These are phyloP conservation scores for Boletus vinaceobasis DNA, from an alignment of 768 basidiomycete genomes.

Conservation along the genomic window DNA sequence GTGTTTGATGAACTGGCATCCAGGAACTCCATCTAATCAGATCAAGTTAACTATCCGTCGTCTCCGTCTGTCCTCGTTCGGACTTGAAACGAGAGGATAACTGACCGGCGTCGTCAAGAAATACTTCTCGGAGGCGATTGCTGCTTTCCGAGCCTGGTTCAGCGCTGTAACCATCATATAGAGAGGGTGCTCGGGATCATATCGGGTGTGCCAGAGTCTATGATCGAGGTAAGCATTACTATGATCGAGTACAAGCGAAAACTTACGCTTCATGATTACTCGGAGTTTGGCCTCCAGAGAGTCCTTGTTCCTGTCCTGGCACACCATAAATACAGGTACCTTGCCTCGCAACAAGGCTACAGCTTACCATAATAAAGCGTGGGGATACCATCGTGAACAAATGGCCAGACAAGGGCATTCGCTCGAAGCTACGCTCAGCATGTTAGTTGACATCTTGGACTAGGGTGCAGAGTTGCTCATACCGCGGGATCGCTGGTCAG, in stretches of 20 bases:
- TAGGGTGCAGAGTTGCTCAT: slow-evolving; percentile 8
- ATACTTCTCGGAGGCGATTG: slow-evolving; percentile 38
- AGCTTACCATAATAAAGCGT: slow-evolving; percentile 46
- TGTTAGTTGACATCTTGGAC: background rate
- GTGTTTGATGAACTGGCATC: slow-evolving; percentile 36
- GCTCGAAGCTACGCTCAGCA: slow-evolving; percentile 31
- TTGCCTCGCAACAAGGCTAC: background rate
- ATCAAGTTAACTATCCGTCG: background rate
- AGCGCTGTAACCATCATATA: slow-evolving; percentile 44
- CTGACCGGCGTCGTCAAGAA: slow-evolving; percentile 50
- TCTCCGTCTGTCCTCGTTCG: background rate
- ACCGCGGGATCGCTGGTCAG: slow-evolving; percentile 41
- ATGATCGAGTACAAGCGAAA: background rate
- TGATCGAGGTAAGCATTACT: slow-evolving; percentile 3
- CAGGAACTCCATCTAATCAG: slow-evolving; percentile 45
- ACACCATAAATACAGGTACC: background rate
- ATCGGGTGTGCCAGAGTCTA: slow-evolving; percentile 61
- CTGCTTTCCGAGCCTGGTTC: slow-evolving; percentile 53
- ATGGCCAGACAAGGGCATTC: slow-evolving; percentile 50
- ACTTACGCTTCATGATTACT: slow-evolving; percentile 50
- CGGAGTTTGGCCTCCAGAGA: slow-evolving; percentile 43
- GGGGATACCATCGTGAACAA: slow-evolving; percentile 50
- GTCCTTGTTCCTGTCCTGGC: slow-evolving; percentile 49
- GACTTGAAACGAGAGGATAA: background rate
- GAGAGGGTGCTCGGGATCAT: slow-evolving; percentile 47